Percentiles rank a stretch among this genome's conserved stretches.
Conservation (phyloP, 2,329 filamentous ascomycete genomes). For the Trichoderma aggressivum region DNA sequence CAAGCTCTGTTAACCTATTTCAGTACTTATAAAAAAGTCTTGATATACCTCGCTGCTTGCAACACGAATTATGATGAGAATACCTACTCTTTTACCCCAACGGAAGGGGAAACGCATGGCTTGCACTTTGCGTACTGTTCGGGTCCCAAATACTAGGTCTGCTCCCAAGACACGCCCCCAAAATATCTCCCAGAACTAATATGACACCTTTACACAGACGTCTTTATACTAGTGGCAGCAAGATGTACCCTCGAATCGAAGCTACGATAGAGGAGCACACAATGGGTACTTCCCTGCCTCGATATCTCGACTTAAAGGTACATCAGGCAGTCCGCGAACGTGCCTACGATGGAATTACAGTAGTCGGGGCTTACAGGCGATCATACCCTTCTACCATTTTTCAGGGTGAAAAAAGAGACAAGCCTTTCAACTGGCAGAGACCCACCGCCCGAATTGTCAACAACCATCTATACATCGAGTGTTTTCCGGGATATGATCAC, state of each 20-base stretch:
- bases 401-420: not conserved
- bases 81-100: no score
- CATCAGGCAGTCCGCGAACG: not conserved
- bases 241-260: not conserved
- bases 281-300: not conserved
- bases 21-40: no score
- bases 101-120: no score
- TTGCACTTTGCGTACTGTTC: no score
- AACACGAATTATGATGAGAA: no score
- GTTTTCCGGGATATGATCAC: not conserved
- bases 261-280: not conserved
- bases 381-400: not conserved
- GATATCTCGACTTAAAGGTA: not conserved
- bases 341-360: not conserved
- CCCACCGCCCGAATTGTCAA: not conserved
- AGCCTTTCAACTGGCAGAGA: not conserved
- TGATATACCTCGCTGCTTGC: no score
- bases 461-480: not conserved
- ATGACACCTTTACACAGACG: no score
- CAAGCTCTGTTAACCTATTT: no score
- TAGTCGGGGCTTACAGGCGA: not conserved
- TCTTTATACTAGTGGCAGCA: no score
- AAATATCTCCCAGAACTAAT: no score
- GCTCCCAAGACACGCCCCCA: no score
- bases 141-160: no score